Conservation (phyloP, 2,329 filamentous ascomycete genomes). For the Trichoderma harzianum region DNA sequence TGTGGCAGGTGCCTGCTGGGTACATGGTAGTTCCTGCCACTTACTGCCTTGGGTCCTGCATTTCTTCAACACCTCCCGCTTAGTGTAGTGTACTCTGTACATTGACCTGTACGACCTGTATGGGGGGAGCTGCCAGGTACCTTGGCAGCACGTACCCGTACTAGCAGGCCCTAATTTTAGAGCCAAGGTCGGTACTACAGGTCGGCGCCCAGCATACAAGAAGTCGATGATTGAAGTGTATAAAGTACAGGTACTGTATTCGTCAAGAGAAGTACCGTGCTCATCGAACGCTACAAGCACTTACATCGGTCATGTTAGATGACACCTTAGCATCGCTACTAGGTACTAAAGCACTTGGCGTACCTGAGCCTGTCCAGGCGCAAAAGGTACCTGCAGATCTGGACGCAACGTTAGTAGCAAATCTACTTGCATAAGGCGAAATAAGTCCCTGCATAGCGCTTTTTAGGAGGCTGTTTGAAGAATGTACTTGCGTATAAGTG, state of each 20-base stretch:
- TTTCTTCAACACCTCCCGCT: neutral
- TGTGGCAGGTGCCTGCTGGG: neutral
- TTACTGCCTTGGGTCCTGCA: neutral
- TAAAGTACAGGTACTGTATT: neutral
- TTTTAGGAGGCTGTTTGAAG: neutral
- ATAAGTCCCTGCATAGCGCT: neutral
- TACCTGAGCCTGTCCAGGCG: neutral
- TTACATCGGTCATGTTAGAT: neutral
- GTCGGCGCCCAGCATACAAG: neutral
- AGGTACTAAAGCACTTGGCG: neutral
- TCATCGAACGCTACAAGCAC: neutral
- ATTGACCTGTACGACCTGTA: neutral
- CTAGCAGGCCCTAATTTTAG: neutral
- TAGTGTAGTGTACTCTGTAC: neutral
- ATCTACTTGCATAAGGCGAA: neutral
- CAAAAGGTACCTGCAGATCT: neutral
- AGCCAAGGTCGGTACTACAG: neutral
- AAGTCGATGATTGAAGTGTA: neutral
- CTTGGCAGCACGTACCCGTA: neutral
- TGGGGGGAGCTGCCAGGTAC: neutral
- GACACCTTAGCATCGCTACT: neutral
- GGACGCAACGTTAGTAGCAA: neutral
- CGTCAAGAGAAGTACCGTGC: neutral
- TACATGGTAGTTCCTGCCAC: neutral
- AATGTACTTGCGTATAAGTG: neutral